Evolutionary conservation across 768 basidiomycete genomes (phyloP).

Genomic region (Mrakia frigida): DNA sequence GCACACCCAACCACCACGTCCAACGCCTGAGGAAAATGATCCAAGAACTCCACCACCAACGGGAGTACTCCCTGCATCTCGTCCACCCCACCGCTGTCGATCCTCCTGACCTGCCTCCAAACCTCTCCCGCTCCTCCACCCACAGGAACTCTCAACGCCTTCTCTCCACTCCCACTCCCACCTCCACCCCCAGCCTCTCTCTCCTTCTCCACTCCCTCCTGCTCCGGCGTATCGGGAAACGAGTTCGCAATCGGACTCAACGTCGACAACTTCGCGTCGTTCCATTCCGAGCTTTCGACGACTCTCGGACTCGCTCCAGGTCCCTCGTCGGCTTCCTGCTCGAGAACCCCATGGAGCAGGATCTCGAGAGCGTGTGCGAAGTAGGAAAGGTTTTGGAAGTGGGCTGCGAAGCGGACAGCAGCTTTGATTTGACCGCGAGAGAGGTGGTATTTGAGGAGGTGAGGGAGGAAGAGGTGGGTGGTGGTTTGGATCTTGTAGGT

Average conservation of each 20-base stretch:
- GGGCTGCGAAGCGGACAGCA: slow-evolving; percentile 76
- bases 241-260: slow-evolving; percentile 1
- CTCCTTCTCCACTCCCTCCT: neutral
- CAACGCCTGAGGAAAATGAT: slow-evolving; percentile 83
- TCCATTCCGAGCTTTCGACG: neutral
- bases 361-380: slow-evolving; percentile 93
- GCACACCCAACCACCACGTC: slow-evolving; percentile 96
- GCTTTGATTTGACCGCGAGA: slow-evolving; percentile 53
- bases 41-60: slow-evolving; percentile 78
- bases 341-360: slow-evolving; percentile 84
- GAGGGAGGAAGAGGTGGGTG: slow-evolving; percentile 88
- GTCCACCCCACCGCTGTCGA: neutral
- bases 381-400: slow-evolving; percentile 82
- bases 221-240: neutral
- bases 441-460: slow-evolving; percentile 78
- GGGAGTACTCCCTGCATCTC: slow-evolving; percentile 50
- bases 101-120: neutral
- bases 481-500: slow-evolving; percentile 85
- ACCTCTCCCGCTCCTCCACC: neutral
- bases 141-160: neutral
- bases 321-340: slow-evolving; percentile 59
- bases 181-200: too few species aligned
- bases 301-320: slow-evolving; percentile 16
- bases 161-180: neutral
- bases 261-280: neutral